Base-by-base conservation (phyloP, 495 filamentous ascomycete genomes). In the Clavariopsis aquatica region DNA sequence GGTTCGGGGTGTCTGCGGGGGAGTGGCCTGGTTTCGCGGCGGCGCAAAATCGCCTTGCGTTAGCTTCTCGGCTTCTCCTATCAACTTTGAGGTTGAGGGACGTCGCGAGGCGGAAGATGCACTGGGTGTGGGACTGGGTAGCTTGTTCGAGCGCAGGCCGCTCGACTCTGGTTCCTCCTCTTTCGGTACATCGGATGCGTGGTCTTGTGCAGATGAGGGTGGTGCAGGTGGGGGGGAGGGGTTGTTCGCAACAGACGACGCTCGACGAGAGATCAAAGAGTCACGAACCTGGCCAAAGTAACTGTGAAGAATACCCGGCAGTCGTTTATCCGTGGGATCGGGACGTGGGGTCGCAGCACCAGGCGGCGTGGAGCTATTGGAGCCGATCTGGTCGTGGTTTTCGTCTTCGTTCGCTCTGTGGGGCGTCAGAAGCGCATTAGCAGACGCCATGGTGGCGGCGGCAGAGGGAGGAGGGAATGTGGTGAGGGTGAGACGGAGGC, bases 201-300 rank as follows among this genome's bases (percentile, higher is more conserved):
- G 56, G 17, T 47, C 43, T 52, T 56, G 43, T 27, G 62, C 31
- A 53, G 67, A 24, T 24, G 60, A 52, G 46, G 56, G n/a, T 24
- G 56, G n/a, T 24, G 23, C 22, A 49, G 70, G 65, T 54, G 70
- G 57, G 60, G 68, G 71, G 72, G 63, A 67, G 62, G 71, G 65
- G 64, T 64, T 73, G 59, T 41, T 52, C 66, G 53, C 54, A n/a
- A 43, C 38, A 64, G 70, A 59, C 38, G 64, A 70, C 65, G 73
- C 73, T 47, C 68, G 69, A 52, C 67, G 52, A 43, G 69, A 41
- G 28, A 66, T 64, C 52, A 75, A 65, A 69, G 76, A 74, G 64
- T 78, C 82, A 96, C 92, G 84, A 93, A 97, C 93, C 92, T 97
- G 93, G 79, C 89, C 89, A 83, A 94, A 96, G 82, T 91, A 96